phyloP scores from a whole-genome alignment of 768 basidiomycete species.

The Phaffia australis region DNA sequence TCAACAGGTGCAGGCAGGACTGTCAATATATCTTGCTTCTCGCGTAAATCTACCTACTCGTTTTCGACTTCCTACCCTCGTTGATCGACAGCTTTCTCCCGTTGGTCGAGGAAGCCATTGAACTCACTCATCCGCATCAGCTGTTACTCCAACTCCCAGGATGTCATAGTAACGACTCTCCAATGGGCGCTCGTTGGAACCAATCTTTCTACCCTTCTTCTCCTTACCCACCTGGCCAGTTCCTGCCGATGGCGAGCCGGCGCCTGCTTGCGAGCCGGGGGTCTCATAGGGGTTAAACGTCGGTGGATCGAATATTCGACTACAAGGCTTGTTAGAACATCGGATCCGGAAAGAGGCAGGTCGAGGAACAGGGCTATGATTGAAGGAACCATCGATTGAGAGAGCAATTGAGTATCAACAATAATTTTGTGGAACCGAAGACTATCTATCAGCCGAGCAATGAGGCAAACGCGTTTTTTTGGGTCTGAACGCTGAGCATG shows the following conservation, averaged over 20 bases:
- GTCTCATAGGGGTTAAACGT: not conserved
- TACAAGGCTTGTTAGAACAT: constrained; percentile 7
- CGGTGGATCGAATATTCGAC: constrained; percentile 20
- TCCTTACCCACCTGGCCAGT: constrained; percentile 6
- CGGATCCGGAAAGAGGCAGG: constrained; percentile 17
- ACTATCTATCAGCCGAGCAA: no score
- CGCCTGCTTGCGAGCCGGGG: not conserved
- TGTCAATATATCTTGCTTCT: not conserved
- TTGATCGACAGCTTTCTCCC: not conserved
- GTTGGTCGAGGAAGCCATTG: no score
- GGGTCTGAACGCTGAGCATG: no score
- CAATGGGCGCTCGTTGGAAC: constrained; percentile 15
- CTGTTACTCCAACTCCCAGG: not conserved
- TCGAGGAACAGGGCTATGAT: constrained; percentile 9
- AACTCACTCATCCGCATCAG: constrained; percentile 14
- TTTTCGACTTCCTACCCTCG: not conserved
- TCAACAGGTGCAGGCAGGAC: not conserved
- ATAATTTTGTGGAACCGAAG: not conserved
- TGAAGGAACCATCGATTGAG: not conserved
- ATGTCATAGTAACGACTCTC: constrained; percentile 15
- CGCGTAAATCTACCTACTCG: not conserved
- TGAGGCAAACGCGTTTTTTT: no score
- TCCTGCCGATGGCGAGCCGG: not conserved
- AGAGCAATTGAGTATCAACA: not conserved
- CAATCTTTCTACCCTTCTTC: constrained; percentile 10